phyloP scores from a whole-genome alignment of 2,329 filamentous ascomycete genomes.

The Cercospora zeina region DNA sequence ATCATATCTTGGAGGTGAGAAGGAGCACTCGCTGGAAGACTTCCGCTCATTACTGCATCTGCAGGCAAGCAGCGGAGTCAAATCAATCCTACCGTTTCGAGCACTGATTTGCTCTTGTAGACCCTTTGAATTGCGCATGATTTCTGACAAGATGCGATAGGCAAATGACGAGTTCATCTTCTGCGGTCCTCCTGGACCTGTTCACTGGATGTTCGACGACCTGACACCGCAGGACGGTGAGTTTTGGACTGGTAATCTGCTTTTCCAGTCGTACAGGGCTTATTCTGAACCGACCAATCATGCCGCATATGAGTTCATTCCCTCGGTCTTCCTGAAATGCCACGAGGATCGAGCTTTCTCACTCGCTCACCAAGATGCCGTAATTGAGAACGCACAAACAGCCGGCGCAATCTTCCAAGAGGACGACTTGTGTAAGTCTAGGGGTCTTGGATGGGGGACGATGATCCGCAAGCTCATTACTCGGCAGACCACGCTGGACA shows the following conservation, averaged over 20 bases:
- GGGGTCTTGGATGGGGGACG: not conserved
- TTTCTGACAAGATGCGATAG: not conserved
- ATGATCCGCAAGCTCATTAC: not conserved
- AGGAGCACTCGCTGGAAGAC: not conserved
- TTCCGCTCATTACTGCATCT: not conserved
- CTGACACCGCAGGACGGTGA: not conserved
- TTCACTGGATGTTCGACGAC: not conserved
- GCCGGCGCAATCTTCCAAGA: constrained; percentile 4
- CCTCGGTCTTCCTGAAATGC: constrained; percentile 14
- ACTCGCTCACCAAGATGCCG: constrained; percentile 4
- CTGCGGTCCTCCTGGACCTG: not conserved
- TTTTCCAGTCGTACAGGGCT: constrained; percentile 15
- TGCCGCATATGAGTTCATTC: constrained; percentile 17
- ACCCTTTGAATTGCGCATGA: too few relatives aligned
- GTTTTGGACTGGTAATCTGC: not conserved
- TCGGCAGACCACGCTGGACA: not conserved
- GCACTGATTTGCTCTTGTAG: too few relatives aligned
- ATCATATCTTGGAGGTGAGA: constrained; percentile 15
- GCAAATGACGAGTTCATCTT: not conserved
- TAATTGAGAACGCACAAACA: not conserved
- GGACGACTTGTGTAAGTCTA: not conserved
- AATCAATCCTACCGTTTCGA: not conserved
- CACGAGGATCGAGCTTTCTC: constrained; percentile 16
- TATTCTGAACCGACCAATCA: constrained; percentile 14
- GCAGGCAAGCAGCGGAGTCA: not conserved